A percentile compares a stretch with the other conserved stretches of the same genome.
These are phyloP conservation scores for Parachaetomium inaequale DNA, from an alignment of 495 filamentous ascomycete genomes.

Conservation along the genomic window DNA sequence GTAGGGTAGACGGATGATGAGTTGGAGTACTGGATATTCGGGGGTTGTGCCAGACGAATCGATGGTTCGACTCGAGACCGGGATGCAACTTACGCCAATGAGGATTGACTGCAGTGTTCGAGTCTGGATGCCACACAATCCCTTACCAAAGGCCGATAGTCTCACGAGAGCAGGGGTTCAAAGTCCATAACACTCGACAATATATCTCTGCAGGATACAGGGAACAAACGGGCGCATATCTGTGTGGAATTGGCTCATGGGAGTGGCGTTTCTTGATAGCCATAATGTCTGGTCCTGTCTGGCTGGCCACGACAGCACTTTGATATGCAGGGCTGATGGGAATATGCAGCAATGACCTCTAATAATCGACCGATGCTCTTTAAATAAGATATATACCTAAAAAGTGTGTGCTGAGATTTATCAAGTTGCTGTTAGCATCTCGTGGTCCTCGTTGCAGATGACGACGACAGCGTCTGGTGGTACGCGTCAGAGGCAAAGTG, in stretches of 20 bases:
- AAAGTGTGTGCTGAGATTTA: too few relatives aligned
- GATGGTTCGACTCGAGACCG: too few relatives aligned
- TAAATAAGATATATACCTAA: neutral
- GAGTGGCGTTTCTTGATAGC: neutral
- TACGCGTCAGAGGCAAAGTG: conserved; percentile 14
- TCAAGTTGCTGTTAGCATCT: neutral
- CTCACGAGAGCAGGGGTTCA: too few relatives aligned
- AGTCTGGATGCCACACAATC: too few relatives aligned
- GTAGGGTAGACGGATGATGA: neutral
- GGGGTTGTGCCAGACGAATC: too few relatives aligned
- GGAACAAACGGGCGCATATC: neutral
- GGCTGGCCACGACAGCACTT: conserved; percentile 1
- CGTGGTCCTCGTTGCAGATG: neutral
- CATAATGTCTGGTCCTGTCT: neutral
- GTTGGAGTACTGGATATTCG: neutral
- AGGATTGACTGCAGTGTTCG: too few relatives aligned
- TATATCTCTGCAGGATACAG: neutral
- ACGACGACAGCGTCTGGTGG: conserved; percentile 7
- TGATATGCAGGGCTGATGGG: neutral
- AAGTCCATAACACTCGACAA: neutral
- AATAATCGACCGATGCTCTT: neutral
- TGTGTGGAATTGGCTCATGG: neutral
- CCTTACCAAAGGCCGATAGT: too few relatives aligned
- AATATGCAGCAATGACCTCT: neutral
- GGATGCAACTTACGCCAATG: too few relatives aligned